phyloP scores from a whole-genome alignment of 2,329 filamentous ascomycete species.

The Westerdykella sp. region DNA sequence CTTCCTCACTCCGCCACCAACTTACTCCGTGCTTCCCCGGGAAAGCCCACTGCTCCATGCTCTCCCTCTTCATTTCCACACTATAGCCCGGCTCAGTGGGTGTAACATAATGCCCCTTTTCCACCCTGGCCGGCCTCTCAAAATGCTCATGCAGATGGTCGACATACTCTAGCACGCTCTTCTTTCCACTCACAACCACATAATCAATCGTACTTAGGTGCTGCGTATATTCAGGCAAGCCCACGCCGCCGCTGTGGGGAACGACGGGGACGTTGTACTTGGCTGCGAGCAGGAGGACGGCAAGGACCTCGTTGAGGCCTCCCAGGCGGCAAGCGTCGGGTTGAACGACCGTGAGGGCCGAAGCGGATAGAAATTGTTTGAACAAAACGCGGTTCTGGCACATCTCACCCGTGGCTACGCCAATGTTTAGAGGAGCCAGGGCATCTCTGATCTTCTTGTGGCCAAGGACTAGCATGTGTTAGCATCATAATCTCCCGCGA shows the following conservation, averaged over 20 bases:
- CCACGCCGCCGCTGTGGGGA: constrained; percentile 83
- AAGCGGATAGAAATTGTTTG: constrained; percentile 78
- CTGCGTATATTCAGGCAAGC: constrained; percentile 88
- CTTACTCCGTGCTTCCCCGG: constrained; percentile 71
- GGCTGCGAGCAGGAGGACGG: constrained; percentile 79
- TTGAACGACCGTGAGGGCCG: constrained; percentile 82
- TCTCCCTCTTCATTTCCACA: constrained; percentile 86
- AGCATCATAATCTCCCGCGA: background rate
- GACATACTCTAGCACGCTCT: constrained; percentile 81
- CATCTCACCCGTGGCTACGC: constrained; percentile 90
- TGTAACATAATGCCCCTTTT: constrained; percentile 82
- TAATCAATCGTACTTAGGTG: constrained; percentile 91
- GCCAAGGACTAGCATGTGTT: constrained; percentile 56
- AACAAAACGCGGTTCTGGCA: constrained; percentile 92
- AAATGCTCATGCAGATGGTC: constrained; percentile 95
- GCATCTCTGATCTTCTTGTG: constrained; percentile 81
- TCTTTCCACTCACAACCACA: constrained; percentile 74
- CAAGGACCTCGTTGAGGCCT: constrained; percentile 85
- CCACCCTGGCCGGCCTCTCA: constrained; percentile 70
- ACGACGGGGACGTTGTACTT: constrained; percentile 77
- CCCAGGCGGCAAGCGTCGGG: constrained; percentile 86
- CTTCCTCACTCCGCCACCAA: constrained; percentile 81
- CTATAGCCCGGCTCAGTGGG: constrained; percentile 79
- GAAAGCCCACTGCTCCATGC: constrained; percentile 73
- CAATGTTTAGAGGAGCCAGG: constrained; percentile 66